A percentile compares a stretch with the other conserved stretches of the same genome.
These are phyloP conservation scores for Colletotrichum viniferum DNA, from an alignment of 2,329 filamentous ascomycete species.

Conservation along the genomic window DNA sequence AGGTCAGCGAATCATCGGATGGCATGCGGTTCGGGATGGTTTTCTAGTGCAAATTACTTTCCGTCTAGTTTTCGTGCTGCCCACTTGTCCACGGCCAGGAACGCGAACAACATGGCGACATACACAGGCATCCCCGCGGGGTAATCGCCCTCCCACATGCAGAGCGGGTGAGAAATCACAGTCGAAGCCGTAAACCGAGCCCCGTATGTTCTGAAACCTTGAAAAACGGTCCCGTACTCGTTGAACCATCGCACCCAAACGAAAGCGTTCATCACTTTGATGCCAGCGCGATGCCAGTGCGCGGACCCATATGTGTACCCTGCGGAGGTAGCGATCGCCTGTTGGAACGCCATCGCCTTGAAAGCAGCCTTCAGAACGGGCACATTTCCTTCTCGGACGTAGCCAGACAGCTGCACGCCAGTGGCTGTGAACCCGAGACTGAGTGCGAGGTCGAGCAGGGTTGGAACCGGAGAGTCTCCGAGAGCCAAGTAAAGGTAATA, in stretches of 20 bases:
- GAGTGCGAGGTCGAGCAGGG: not conserved
- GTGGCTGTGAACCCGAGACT: not conserved
- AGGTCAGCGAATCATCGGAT: constrained; percentile 9
- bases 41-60: constrained; percentile 13
- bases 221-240: not conserved
- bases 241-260: not conserved
- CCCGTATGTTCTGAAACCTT: constrained; percentile 2
- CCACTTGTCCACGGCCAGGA: constrained; percentile 18
- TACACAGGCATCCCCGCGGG: constrained; percentile 16
- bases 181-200: not conserved
- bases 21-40: not conserved
- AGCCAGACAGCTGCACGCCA: not conserved
- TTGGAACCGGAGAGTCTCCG: not conserved
- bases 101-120: not conserved
- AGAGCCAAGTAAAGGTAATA: not conserved
- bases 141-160: constrained; percentile 14
- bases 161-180: not conserved
- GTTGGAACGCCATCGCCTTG: not conserved
- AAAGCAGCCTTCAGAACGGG: not conserved
- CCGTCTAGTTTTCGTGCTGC: constrained; percentile 19
- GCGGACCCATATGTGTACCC: constrained; percentile 4
- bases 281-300: constrained; percentile 1
- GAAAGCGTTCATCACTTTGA: constrained; percentile 8
- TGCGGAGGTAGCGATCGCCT: not conserved
- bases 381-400: not conserved